Base-by-base conservation (phyloP, 306 rosid species). In the Canavalia ensiformis region DNA sequence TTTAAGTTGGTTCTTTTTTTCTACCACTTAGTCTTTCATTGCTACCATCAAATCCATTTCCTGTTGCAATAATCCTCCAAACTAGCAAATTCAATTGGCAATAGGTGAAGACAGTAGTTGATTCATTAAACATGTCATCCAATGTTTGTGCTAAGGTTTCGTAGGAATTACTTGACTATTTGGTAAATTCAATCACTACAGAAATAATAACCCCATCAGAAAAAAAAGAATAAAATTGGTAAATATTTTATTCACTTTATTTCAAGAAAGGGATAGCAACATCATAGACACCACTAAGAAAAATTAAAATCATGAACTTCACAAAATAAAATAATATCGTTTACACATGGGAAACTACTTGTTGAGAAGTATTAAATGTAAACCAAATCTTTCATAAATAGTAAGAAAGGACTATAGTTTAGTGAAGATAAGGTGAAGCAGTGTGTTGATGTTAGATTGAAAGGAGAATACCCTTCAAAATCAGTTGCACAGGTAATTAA, bases 41-140 rank as follows among this genome's bases (percentile, higher is more conserved):
- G 41, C 41, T 37, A 37, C 4, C 41, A 37, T 37, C 41, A 37
- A 37, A 37, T 37, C 41, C 41, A 37, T 37, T 37, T 0, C 41
- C 4, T 0, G 1, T 37, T 2, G 41, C 0, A 37, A 37, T 37
- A 2, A 37, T 37, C 4, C 41, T 37, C 41, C 41, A 37, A 0
- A 37, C 41, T 4, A 37, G 4, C 41, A 37, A 37, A 37, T 37
- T 37, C 41, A 37, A 0, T 18, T 18, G 25, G 0, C 25, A 18
- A 0, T 18, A 18, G 25, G 82, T 82, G 55, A 73, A 81, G 39
- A 74, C 74, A 74, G 88, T 68, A 37, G 90, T 84, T 6, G 94
- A 84, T 68, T 79, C 95, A 2, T 66, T 83, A 77, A 95, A 95
- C 99, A 95, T 93, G 80, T 95, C 91, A 84, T 93, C 98, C 88